phyloP scores from a whole-genome alignment of 2,329 filamentous ascomycete genomes.

The Aspergillus transmontanensis region DNA sequence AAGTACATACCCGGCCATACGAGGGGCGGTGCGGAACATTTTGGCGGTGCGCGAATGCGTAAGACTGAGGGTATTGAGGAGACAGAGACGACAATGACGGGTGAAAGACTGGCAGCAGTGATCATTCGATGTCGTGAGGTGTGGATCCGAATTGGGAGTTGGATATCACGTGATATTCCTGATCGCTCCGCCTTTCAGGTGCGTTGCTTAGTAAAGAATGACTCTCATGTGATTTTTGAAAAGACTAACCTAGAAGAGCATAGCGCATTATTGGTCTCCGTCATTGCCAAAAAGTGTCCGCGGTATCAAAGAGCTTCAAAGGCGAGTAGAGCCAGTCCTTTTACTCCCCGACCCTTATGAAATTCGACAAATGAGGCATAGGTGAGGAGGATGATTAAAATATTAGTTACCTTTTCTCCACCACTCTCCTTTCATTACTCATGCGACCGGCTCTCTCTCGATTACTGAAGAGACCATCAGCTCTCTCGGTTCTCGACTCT shows the following conservation, averaged over 20 bases:
- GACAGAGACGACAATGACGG: conserved; percentile 29
- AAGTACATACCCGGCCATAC: conserved; percentile 45
- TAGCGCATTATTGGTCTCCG: conserved; percentile 8
- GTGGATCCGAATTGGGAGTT: conserved; percentile 27
- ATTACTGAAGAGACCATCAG: conserved; percentile 45
- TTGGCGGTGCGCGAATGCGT: conserved; percentile 34
- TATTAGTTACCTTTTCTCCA: conserved; percentile 13
- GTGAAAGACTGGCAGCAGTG: conserved; percentile 22
- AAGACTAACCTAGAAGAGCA: conserved; percentile 16
- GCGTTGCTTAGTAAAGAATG: conserved; percentile 26
- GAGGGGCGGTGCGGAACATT: conserved; percentile 47
- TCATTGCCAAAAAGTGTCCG: conserved; percentile 16
- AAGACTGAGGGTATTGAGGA: conserved; percentile 26
- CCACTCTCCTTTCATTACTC: conserved; percentile 24
- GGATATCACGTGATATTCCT: conserved; percentile 34
- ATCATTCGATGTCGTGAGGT: conserved; percentile 33
- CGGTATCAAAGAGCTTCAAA: conserved; percentile 10
- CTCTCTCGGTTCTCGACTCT: conserved; percentile 40
- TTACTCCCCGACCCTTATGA: conserved; percentile 5
- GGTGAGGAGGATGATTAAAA: conserved; percentile 34
- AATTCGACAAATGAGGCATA: not conserved
- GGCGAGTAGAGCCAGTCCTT: conserved; percentile 3
- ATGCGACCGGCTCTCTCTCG: conserved; percentile 49
- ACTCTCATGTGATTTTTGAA: conserved; percentile 15
- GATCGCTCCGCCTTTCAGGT: conserved; percentile 33